Conservation (phyloP, 2,329 filamentous ascomycete genomes). For the Rachicladosporium sp. region DNA sequence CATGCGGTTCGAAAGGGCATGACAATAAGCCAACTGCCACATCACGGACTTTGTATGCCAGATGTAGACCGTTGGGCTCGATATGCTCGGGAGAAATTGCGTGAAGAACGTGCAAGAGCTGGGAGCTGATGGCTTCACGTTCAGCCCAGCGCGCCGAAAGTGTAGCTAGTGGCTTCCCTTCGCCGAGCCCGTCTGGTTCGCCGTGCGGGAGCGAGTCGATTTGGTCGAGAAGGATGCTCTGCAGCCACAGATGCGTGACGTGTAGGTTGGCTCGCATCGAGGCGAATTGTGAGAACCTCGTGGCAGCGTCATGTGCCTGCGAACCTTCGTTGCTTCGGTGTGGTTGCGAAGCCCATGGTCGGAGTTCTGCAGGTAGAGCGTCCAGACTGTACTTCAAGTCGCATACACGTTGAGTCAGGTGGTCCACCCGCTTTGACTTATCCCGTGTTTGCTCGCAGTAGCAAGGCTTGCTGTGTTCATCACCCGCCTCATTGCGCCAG, state of each 20-base stretch:
- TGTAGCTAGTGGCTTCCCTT: slow-evolving; percentile 1
- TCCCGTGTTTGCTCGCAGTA: too few species aligned
- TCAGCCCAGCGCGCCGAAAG: slow-evolving; percentile 2
- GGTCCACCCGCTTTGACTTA: not conserved
- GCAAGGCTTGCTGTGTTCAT: too few species aligned
- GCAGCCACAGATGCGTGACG: slow-evolving; percentile 4
- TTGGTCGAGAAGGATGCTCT: slow-evolving; percentile 5
- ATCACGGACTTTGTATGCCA: slow-evolving; percentile 4
- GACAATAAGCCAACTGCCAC: slow-evolving; percentile 4
- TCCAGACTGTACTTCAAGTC: slow-evolving; percentile 3
- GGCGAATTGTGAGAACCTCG: slow-evolving; percentile 1
- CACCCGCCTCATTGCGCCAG: not conserved
- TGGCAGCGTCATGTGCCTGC: not conserved
- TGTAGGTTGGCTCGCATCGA: slow-evolving; percentile 3
- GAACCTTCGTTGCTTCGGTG: too few species aligned
- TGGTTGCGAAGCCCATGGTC: slow-evolving; percentile 1
- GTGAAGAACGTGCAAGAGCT: slow-evolving; percentile 4
- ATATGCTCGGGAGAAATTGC: not conserved
- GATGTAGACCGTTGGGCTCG: slow-evolving; percentile 3
- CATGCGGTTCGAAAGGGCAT: slow-evolving; percentile 3
- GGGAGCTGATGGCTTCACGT: slow-evolving; percentile 1
- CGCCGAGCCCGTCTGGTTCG: not conserved
- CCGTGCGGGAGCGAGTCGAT: slow-evolving; percentile 1
- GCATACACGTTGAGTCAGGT: slow-evolving; percentile 1
- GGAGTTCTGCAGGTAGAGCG: slow-evolving; percentile 3